Base-by-base conservation (phyloP, 1,284 basidiomycete species). In the Moniliella sp. region DNA sequence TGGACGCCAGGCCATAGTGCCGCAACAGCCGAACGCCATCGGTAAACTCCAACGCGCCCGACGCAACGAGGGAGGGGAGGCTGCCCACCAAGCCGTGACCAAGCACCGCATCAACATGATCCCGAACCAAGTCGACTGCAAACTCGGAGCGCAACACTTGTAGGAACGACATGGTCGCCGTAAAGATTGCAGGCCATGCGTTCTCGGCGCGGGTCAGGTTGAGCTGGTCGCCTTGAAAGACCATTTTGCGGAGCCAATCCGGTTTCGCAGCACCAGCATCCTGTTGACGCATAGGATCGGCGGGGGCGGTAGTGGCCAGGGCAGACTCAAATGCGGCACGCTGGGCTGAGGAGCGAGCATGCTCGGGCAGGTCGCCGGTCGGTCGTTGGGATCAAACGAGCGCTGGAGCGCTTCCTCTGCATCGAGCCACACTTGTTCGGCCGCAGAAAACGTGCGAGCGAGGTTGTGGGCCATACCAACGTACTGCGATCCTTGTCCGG, bases 401-500 rank as follows among this genome's bases (percentile, higher is more conserved):
- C n/a, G n/a, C n/a, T n/a, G n/a, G n/a, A 59, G 42, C 12, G 43
- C 39, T 21, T 51, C 46, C 30, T 59, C 54, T 1, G 54, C 54
- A 26, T 48, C 41, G 18, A 48, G 42, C 54, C 56, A 59, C 10
- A 55, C 40, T 7, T 39, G 39, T 2, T 54, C 37, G 2, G 54
- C 51, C 4, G 50, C 37, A n/a, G 43, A 37, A 32, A 48, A 59
- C 7, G 38, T 18, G 15, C 48, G 40, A 40, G 49, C 57, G 25
- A 57, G 42, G 18, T 59, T 54, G 12, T 45, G 42, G 10, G 52
- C 46, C 56, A 59, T 56, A 36, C 46, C 48, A 10, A 57, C 54
- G 35, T 57, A 57, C 35, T 57, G 54, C 1, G 51, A 55, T 4
- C 54, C 56, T 28, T 43, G 35, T 9, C 18, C 27, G 13, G 32